Evolutionary conservation across 2,329 filamentous ascomycete genomes (phyloP).

Genomic region (Venturia carpophila): DNA sequence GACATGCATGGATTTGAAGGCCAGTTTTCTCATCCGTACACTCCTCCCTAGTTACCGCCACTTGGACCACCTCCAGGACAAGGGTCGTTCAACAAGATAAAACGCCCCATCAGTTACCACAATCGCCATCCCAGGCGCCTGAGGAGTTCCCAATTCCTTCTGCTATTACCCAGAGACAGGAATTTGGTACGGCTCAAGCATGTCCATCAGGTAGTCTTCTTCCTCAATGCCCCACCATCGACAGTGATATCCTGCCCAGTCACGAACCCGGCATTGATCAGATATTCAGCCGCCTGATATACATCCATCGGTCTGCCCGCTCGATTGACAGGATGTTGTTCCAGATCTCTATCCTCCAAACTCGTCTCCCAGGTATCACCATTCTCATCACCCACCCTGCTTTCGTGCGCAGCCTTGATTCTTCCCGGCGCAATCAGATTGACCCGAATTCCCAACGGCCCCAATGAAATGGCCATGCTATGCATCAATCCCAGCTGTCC

Average conservation of each 20-base stretch:
- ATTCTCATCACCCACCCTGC: slow-evolving; percentile 38
- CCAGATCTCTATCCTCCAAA: slow-evolving; percentile 34
- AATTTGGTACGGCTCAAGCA: neutral
- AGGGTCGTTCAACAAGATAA: neutral
- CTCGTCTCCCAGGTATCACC: slow-evolving; percentile 33
- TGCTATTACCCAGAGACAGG: neutral
- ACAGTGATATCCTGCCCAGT: slow-evolving; percentile 24
- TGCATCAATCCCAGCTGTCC: slow-evolving; percentile 32
- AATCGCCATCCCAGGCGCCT: neutral
- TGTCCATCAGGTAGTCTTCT: slow-evolving; percentile 5
- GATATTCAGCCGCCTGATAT: slow-evolving; percentile 37
- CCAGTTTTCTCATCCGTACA: neutral
- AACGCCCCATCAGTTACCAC: neutral
- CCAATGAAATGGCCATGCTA: slow-evolving; percentile 32
- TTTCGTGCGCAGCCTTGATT: slow-evolving; percentile 42
- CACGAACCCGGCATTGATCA: slow-evolving; percentile 34
- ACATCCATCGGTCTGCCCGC: slow-evolving; percentile 41
- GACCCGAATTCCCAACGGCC: slow-evolving; percentile 30
- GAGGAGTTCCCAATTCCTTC: neutral
- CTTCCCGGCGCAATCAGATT: slow-evolving; percentile 40
- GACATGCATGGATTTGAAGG: neutral
- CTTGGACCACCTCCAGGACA: neutral
- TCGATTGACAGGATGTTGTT: slow-evolving; percentile 38
- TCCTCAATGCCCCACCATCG: slow-evolving; percentile 18
- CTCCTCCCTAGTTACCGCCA: neutral